Percentiles rank a stretch among this genome's conserved stretches.
Evolutionary conservation across 306 rosid genomes (phyloP).

Genomic region (Comarum palustre): DNA sequence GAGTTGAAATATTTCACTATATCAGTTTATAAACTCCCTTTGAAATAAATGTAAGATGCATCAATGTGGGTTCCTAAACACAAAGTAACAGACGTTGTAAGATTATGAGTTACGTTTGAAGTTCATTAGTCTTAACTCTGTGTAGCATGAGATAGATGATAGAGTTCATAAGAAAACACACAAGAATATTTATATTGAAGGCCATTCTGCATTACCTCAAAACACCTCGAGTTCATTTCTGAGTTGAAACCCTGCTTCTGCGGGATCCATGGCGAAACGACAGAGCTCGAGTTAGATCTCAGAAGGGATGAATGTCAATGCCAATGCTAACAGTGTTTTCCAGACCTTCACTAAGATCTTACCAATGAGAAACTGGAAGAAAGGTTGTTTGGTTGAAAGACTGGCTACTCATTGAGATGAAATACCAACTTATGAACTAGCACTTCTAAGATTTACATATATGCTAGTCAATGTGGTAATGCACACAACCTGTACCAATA

Average conservation of each 20-base stretch:
- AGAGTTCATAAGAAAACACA: background rate
- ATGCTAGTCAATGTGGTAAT: background rate
- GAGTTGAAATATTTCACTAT: background rate
- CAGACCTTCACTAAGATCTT: conserved; percentile 5
- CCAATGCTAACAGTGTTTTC: background rate
- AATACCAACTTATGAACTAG: background rate
- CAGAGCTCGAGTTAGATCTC: background rate
- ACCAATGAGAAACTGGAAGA: background rate
- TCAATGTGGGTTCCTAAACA: conserved; percentile 7
- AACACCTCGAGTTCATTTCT: background rate
- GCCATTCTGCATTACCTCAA: conserved; percentile 18
- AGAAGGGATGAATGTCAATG: conserved; percentile 3
- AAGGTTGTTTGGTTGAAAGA: background rate
- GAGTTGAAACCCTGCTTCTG: background rate
- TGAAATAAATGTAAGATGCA: background rate
- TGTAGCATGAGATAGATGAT: background rate
- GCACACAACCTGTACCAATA: background rate
- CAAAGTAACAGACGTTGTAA: background rate
- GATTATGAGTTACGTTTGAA: background rate
- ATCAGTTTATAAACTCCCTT: background rate
- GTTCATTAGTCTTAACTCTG: background rate
- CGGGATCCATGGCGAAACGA: background rate
- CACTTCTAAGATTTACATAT: background rate
- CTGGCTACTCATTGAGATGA: background rate
- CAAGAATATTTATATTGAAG: background rate